phyloP scores from a whole-genome alignment of 495 filamentous ascomycete genomes.

The Aspergillus taichungensis region DNA sequence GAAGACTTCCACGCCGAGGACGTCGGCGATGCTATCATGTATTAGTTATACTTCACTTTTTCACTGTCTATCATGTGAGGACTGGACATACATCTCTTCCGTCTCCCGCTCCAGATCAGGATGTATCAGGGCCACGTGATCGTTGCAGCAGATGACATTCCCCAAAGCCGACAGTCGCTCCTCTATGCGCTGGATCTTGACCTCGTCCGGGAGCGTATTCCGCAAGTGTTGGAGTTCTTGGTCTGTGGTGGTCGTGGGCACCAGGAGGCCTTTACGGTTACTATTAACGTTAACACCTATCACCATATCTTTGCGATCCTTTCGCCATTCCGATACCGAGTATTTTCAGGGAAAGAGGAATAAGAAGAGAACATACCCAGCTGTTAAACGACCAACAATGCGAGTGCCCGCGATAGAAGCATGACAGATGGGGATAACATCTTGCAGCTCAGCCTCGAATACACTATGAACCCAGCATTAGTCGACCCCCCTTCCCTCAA shows the following conservation, averaged over 20 bases:
- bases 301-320: too few relatives aligned
- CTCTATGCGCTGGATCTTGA: conserved; percentile 93
- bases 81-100: conserved; percentile 59
- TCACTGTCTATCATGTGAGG: not conserved
- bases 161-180: conserved; percentile 92
- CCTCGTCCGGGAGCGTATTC: conserved; percentile 80
- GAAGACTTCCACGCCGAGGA: conserved; percentile 96
- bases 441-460: conserved; percentile 95
- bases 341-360: not conserved
- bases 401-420: conserved; percentile 95
- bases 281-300: conserved; percentile 41
- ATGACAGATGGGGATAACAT: conserved; percentile 95
- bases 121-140: conserved; percentile 92
- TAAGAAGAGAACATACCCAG: conserved; percentile 55
- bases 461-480: conserved; percentile 33
- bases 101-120: conserved; percentile 96
- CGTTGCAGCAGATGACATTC: conserved; percentile 94
- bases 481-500: too few relatives aligned
- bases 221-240: conserved; percentile 96
- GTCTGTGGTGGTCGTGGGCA: conserved; percentile 92
- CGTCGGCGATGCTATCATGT: conserved; percentile 66
- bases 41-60: not conserved
- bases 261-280: conserved; percentile 92
- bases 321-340: too few relatives aligned
- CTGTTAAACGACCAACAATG: conserved; percentile 90